Evolutionary conservation across 2,329 filamentous ascomycete species (phyloP).

Genomic region (Arthrinium phaeospermum): DNA sequence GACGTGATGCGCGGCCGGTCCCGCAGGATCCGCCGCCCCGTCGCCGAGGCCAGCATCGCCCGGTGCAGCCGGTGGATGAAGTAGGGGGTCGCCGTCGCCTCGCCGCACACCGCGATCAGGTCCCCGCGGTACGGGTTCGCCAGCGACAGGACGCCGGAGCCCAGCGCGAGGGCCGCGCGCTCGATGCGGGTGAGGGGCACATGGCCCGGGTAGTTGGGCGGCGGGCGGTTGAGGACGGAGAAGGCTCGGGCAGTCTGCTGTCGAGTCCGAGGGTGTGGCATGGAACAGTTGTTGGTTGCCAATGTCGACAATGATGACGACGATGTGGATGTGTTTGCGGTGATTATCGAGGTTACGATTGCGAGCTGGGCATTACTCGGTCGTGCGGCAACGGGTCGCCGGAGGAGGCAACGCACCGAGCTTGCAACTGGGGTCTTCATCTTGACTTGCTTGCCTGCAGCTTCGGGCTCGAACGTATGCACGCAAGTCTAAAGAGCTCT

Average conservation of each 20-base stretch:
- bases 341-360: background rate
- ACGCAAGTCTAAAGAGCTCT: background rate
- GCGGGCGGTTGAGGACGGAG: constrained; percentile 83
- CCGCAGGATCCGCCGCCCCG: constrained; percentile 88
- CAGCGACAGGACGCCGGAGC: constrained; percentile 67
- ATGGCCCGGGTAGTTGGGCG: constrained; percentile 89
- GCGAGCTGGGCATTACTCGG: background rate
- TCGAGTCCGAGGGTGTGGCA: background rate
- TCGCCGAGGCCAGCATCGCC: constrained; percentile 84
- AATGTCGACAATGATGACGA: constrained; percentile 35
- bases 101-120: constrained; percentile 91
- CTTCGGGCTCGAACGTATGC: background rate
- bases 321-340: background rate
- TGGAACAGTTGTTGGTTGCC: background rate
- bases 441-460: background rate
- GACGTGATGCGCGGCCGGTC: constrained; percentile 89
- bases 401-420: constrained; percentile 4
- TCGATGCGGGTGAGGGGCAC: constrained; percentile 84
- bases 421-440: constrained; percentile 7
- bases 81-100: constrained; percentile 92
- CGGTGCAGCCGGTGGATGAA: constrained; percentile 92
- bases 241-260: constrained; percentile 51
- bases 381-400: background rate
- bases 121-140: constrained; percentile 85
- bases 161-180: constrained; percentile 71